Percentiles rank a stretch among this genome's conserved stretches.
These are phyloP conservation scores for Pestalotiopsis sp. DNA, from an alignment of 2,329 filamentous ascomycete genomes.

Conservation along the genomic window DNA sequence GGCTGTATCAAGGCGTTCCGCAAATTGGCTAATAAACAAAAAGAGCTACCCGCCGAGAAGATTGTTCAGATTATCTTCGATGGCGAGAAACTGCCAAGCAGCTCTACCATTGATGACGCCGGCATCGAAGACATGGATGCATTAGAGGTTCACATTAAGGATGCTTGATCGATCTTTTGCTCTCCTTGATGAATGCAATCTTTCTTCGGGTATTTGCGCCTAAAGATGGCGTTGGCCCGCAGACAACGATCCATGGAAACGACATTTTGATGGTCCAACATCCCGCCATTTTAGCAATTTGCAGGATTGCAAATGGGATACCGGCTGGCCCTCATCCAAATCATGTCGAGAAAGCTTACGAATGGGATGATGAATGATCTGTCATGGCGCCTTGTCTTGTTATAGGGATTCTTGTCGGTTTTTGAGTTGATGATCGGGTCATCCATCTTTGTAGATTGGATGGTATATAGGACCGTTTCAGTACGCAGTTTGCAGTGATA, in stretches of 20 bases:
- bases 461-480: neutral
- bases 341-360: too few relatives aligned
- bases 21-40: conserved; percentile 39
- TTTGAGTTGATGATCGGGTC: too few relatives aligned
- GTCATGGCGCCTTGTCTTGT: too few relatives aligned
- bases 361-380: too few relatives aligned
- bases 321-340: too few relatives aligned
- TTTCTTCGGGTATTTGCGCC: too few relatives aligned
- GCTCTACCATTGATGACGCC: conserved; percentile 62
- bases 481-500: neutral
- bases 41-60: conserved; percentile 49
- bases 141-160: conserved; percentile 72
- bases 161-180: conserved; percentile 12
- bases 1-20: conserved; percentile 67
- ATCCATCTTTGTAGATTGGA: too few relatives aligned
- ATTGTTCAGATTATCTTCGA: conserved; percentile 72
- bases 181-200: too few relatives aligned
- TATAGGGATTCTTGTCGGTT: too few relatives aligned
- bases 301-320: too few relatives aligned
- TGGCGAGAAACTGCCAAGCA: conserved; percentile 69
- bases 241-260: neutral
- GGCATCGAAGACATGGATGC: conserved; percentile 77
- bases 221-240: neutral
- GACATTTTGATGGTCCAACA: too few relatives aligned
- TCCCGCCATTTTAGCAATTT: too few relatives aligned